A percentile compares a stretch with the other conserved stretches of the same genome.
These are phyloP conservation scores for Pichia sp. DNA, from an alignment of 1,139 yeast species.

Conservation along the genomic window DNA sequence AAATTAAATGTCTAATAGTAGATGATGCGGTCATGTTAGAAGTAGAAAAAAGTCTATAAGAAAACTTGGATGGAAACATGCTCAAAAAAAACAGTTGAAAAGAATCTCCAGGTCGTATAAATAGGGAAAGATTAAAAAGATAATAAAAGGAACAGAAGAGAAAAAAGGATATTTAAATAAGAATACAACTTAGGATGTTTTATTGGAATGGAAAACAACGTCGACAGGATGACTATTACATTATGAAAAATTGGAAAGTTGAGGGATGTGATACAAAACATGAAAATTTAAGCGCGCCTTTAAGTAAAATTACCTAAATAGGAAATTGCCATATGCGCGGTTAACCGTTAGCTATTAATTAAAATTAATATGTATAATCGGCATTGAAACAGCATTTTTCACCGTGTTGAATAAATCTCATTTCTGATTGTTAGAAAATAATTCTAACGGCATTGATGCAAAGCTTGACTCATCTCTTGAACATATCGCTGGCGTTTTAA, in stretches of 20 bases:
- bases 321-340: constrained; percentile 9
- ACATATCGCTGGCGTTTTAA: background rate
- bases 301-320: constrained; percentile 3
- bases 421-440: no score
- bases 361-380: background rate
- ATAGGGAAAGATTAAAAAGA: background rate
- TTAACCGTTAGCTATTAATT: background rate
- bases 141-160: background rate
- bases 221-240: no score
- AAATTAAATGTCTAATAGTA: constrained; percentile 59
- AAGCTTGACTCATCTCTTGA: background rate
- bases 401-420: no score
- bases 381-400: no score
- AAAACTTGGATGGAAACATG: constrained; percentile 11
- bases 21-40: constrained; percentile 18
- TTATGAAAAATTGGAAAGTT: no score
- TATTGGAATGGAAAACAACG: no score
- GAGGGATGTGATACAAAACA: background rate
- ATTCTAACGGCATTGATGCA: background rate
- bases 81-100: background rate
- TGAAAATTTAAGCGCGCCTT: constrained; percentile 8
- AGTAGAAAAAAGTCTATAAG: constrained; percentile 20
- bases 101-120: background rate
- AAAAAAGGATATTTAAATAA: background rate
- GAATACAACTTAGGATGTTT: background rate